Base-by-base conservation (phyloP, 106 monocot genomes). In the Chionographis japonica region DNA sequence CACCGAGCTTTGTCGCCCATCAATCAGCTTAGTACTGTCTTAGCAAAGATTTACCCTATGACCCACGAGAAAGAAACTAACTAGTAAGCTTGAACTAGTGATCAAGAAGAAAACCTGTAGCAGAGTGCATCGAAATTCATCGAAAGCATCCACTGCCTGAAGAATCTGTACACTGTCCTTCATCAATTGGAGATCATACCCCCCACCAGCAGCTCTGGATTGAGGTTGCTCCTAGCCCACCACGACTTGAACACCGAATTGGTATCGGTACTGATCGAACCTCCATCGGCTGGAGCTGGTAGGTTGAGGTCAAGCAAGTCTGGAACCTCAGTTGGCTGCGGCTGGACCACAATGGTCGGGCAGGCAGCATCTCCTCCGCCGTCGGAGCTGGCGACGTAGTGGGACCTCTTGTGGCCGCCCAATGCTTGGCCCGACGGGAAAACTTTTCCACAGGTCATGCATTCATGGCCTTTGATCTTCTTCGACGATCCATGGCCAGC, bases 381-480 rank as follows among this genome's bases (percentile, higher is more conserved):
- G 15, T 42, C 18, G 14, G 27, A 14, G 60, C 49, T 35, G 17
- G 12, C 2, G 55, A 35, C 43, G 12, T 56, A 50, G 40, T 75
- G 75, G 15, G 70, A 70, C 42, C 70, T 58, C 59, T 70, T 70
- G 56, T 78, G 78, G 49, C 78, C 72, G 1, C 72, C 78, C 14
- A 78, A 19, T 4, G 72, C 72, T 42, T 78, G 72, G 36, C 67
- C 61, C 16, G 78, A 78, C 12, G 6, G 2, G 59, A 70, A 70
- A 17, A 51, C 12, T 8, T 43, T 70, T 0, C 40, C 18, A 17
- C 70, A 70, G 12, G 60, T 57, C 3, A 17, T 15, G 27, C 70
- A 70, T n/a, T 60, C 36, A 57, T 70, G 70, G 0, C 20, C 35
- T 18, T 11, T 52, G 41, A 16, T 16, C 41, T 36, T 41, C 40